A percentile compares a stretch with the other conserved stretches of the same genome.
phyloP scores from a whole-genome alignment of 345 rosid species.

The Melastoma malabathricum region DNA sequence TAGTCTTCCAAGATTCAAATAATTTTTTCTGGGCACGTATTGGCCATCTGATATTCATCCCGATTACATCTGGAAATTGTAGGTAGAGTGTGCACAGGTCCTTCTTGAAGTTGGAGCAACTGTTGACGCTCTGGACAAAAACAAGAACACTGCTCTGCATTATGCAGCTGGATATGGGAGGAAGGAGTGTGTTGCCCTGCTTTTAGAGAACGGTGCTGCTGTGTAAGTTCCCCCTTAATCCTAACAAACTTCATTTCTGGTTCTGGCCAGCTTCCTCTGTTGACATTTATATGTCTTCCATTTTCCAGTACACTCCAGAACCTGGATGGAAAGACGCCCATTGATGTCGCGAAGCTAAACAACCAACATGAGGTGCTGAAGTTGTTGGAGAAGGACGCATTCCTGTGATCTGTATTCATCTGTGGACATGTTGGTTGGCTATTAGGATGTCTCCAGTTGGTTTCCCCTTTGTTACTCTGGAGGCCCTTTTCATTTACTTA shows the following conservation, averaged over 20 bases:
- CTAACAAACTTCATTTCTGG: not conserved
- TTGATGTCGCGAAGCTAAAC: constrained; percentile 91
- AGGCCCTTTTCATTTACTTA: too few species aligned
- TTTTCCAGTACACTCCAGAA: constrained; percentile 74
- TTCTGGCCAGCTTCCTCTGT: not conserved
- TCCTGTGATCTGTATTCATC: constrained; percentile 32
- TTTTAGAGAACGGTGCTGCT: constrained; percentile 85
- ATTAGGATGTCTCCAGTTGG: too few species aligned
- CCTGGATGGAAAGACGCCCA: constrained; percentile 93
- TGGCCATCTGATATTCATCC: not conserved
- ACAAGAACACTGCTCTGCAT: constrained; percentile 93
- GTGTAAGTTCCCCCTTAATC: constrained; percentile 48
- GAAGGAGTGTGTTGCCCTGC: constrained; percentile 87
- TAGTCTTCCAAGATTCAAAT: too few species aligned
- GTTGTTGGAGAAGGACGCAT: constrained; percentile 90
- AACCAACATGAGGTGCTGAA: constrained; percentile 83
- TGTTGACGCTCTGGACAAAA: constrained; percentile 88
- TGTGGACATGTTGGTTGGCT: too few species aligned
- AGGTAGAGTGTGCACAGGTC: constrained; percentile 79
- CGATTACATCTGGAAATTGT: constrained; percentile 7
- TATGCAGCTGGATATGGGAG: constrained; percentile 97
- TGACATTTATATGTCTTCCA: not conserved
- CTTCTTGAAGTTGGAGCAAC: constrained; percentile 84
- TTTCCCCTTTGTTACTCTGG: too few species aligned
- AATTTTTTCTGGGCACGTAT: too few species aligned